These are phyloP conservation scores for Pseudogymnoascus sp. DNA, from an alignment of 2,329 filamentous ascomycete genomes.

Conservation along the genomic window DNA sequence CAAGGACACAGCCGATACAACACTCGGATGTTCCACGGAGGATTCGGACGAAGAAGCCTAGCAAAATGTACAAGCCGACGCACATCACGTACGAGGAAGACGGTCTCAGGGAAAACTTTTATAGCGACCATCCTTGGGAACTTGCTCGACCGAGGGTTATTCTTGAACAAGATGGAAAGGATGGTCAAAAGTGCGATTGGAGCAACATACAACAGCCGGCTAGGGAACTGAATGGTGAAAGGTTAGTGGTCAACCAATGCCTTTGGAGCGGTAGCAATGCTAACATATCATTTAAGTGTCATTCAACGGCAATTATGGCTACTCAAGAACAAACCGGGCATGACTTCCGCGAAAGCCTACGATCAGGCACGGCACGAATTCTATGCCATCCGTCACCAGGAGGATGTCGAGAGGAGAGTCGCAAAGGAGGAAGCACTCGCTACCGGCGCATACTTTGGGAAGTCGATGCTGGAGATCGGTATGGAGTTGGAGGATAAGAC, in stretches of 20 bases:
- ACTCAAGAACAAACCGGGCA: conserved; percentile 54
- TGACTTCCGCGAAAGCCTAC: conserved; percentile 66
- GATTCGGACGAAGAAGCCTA: conserved; percentile 51
- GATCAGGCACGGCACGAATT: conserved; percentile 84
- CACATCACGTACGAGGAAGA: conserved; percentile 78
- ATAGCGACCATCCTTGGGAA: conserved; percentile 94
- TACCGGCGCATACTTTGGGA: conserved; percentile 84
- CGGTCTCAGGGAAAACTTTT: conserved; percentile 71
- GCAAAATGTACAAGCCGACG: conserved; percentile 73
- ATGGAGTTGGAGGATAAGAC: conserved; percentile 74
- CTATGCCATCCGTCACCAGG: conserved; percentile 72
- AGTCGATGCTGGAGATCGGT: conserved; percentile 64
- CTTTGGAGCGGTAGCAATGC: neutral
- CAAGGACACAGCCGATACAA: conserved; percentile 44
- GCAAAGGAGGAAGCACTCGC: conserved; percentile 80
- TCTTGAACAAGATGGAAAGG: conserved; percentile 78
- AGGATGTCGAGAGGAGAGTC: conserved; percentile 76
- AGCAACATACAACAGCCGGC: conserved; percentile 66
- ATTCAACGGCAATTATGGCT: conserved; percentile 87
- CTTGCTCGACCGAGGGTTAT: conserved; percentile 80
- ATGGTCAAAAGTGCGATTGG: conserved; percentile 73
- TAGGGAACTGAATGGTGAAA: conserved; percentile 74
- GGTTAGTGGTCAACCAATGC: conserved; percentile 42
- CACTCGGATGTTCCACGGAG: conserved; percentile 31
- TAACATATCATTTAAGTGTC: conserved; percentile 51